Conservation (phyloP, 441 rosid species). For the Populus hybrid region DNA sequence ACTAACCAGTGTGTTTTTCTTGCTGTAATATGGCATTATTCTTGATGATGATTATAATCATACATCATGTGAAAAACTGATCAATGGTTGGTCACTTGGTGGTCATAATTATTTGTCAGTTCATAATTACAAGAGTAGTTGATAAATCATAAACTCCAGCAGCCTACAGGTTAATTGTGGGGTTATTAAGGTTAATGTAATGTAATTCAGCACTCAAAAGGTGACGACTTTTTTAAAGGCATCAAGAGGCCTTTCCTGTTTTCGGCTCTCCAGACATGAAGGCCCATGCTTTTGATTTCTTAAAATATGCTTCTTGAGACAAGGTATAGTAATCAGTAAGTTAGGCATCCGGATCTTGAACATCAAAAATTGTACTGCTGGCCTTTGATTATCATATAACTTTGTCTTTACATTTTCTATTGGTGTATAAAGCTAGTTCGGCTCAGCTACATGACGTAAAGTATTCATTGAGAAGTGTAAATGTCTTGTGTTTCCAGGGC, state of each 20-base stretch:
- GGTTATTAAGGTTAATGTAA: conserved; percentile 1
- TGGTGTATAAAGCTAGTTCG: conserved; percentile 31
- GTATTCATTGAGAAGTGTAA: conserved; percentile 39
- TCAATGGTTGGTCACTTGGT: conserved; percentile 9
- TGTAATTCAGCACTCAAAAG: conserved; percentile 23
- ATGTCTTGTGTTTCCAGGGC: conserved; percentile 45
- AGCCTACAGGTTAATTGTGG: conserved; percentile 4
- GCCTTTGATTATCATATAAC: conserved; percentile 39
- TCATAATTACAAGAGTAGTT: conserved; percentile 19
- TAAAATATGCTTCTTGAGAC: conserved; percentile 45
- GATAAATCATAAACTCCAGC: conserved; percentile 17
- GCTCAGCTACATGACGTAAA: conserved; percentile 25
- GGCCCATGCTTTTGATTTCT: conserved; percentile 44
- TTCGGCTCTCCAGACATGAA: conserved; percentile 41
- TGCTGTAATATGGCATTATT: neutral
- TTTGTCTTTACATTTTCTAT: conserved; percentile 57
- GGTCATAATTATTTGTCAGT: conserved; percentile 25
- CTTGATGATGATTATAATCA: conserved; percentile 33
- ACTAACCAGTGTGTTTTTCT: conserved; percentile 7
- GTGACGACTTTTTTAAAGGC: conserved; percentile 29
- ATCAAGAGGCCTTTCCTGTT: conserved; percentile 30
- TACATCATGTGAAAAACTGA: conserved; percentile 29
- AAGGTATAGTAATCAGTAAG: conserved; percentile 64
- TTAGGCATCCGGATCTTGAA: conserved; percentile 53
- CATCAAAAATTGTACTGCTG: conserved; percentile 22